Evolutionary conservation across 129 eudicot genomes (phyloP), one percentile per base, ranked within the genome.

Genomic region (Logfia minima): DNA sequence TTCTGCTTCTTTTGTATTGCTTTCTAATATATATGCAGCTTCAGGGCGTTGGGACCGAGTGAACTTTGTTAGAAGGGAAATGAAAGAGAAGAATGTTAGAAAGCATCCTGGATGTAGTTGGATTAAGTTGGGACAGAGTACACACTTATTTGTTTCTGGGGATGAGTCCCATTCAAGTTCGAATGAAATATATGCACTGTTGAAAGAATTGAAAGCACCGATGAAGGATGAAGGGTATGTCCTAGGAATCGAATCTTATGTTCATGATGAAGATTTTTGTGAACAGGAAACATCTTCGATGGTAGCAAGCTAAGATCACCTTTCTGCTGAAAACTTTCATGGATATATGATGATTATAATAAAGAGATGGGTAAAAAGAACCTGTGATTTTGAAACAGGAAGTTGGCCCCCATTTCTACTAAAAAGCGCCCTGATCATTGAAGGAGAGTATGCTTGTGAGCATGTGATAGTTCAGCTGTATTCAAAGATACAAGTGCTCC

Each of bases 361-460:
- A 66, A 37, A 37, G 6, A 78, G 75, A 24, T 9, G 18, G 70
- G 7, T 28, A 72, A 76, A 61, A 37, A 37, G 68, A 85, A 94
- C 98, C 97, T 90, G 97, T 74, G 90, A 82, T 77, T 82, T 2
- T 28, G 98, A 81, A 59, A 94, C 74, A 16, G 97, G 86, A 66
- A 94, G 86, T 79, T 94, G 97, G 83, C 41, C 98, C 92, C 98
- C 98, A 91, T 86, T 94, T 94, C 75, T 91, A 97, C 90, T 91
- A 97, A 80, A 91, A 94, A 73, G 89, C 77, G 68, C 60, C 80
- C 11, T 97, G 92, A 84, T 91, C 96, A 37, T 89, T 35, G 41
- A 35, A 35, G 41, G 41, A 64, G 66, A 77, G 92, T 88, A 86
- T 56, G 79, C 53, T 45, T 24, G 58, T 78, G 65, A 79, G 84